A percentile compares a stretch with the other conserved stretches of the same genome.
Evolutionary conservation across 2,329 filamentous ascomycete species (phyloP).

Genomic region (Cladophialophora carrionii): DNA sequence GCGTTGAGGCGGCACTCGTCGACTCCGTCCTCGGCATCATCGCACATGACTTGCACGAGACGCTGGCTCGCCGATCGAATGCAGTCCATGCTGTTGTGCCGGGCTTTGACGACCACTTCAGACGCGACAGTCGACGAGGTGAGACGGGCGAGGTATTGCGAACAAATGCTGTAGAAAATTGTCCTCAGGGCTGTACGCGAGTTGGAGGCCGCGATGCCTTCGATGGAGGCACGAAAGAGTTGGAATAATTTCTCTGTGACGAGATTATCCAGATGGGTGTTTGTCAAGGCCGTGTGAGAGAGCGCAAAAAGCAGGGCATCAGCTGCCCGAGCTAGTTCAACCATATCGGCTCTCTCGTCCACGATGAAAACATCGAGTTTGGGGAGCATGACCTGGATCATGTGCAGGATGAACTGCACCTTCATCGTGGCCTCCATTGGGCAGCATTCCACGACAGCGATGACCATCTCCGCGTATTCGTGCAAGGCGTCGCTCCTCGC

Average conservation of each 20-base stretch:
- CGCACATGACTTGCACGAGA: conserved; percentile 83
- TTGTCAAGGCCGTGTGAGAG: conserved; percentile 39
- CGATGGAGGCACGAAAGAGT: conserved; percentile 83
- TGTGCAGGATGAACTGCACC: conserved; percentile 79
- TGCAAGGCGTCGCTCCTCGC: conserved; percentile 69
- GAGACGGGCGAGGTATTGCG: conserved; percentile 77
- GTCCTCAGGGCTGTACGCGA: conserved; percentile 74
- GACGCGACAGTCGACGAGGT: conserved; percentile 51
- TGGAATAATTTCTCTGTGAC: conserved; percentile 89
- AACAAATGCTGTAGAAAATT: conserved; percentile 88
- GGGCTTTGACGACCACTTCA: conserved; percentile 51
- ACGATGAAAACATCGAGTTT: conserved; percentile 78
- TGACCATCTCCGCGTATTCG: conserved; percentile 82
- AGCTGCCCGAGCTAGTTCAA: conserved; percentile 76
- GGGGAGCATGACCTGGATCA: conserved; percentile 82
- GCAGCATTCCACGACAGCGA: conserved; percentile 80
- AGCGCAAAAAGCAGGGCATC: conserved; percentile 61
- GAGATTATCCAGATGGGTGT: conserved; percentile 62
- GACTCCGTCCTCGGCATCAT: conserved; percentile 87
- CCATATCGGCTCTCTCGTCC: conserved; percentile 69
- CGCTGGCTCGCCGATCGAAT: conserved; percentile 79
- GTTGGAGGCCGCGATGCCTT: conserved; percentile 72
- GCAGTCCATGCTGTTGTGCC: conserved; percentile 64
- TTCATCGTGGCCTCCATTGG: conserved; percentile 74
- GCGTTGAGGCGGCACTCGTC: conserved; percentile 81